phyloP scores from a whole-genome alignment of 768 basidiomycete species.

The Glaciozyma antarctica region DNA sequence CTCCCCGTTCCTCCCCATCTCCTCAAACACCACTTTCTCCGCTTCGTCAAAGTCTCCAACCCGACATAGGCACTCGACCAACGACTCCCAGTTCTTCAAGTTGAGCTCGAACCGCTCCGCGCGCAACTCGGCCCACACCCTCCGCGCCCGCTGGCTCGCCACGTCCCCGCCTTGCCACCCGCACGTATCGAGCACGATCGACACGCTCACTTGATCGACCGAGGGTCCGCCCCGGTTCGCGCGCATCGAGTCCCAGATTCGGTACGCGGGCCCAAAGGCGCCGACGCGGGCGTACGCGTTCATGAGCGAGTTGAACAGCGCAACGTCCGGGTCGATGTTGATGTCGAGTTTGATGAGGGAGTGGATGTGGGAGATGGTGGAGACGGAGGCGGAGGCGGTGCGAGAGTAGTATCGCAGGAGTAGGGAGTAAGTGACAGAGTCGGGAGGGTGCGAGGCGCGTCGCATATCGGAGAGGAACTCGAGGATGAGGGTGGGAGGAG shows the following conservation, averaged over 20 bases:
- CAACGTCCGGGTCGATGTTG: constrained; percentile 58
- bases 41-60: constrained; percentile 59
- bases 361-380: constrained; percentile 53
- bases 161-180: constrained; percentile 50
- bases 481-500: constrained; percentile 50
- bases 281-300: constrained; percentile 74
- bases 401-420: constrained; percentile 30
- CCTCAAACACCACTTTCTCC: constrained; percentile 51
- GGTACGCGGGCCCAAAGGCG: constrained; percentile 59
- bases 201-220: constrained; percentile 56
- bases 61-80: constrained; percentile 78
- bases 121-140: constrained; percentile 50
- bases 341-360: constrained; percentile 69
- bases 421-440: constrained; percentile 25
- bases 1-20: constrained; percentile 45
- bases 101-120: constrained; percentile 51
- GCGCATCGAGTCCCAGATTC: constrained; percentile 59
- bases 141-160: constrained; percentile 44
- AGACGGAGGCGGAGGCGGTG: constrained; percentile 37
- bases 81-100: constrained; percentile 65
- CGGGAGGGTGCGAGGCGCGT: constrained; percentile 15
- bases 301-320: constrained; percentile 76
- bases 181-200: constrained; percentile 77
- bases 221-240: constrained; percentile 46
- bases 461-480: constrained; percentile 34